Evolutionary conservation across 2,329 filamentous ascomycete genomes (phyloP).

Genomic region (Epichloe typhina): DNA sequence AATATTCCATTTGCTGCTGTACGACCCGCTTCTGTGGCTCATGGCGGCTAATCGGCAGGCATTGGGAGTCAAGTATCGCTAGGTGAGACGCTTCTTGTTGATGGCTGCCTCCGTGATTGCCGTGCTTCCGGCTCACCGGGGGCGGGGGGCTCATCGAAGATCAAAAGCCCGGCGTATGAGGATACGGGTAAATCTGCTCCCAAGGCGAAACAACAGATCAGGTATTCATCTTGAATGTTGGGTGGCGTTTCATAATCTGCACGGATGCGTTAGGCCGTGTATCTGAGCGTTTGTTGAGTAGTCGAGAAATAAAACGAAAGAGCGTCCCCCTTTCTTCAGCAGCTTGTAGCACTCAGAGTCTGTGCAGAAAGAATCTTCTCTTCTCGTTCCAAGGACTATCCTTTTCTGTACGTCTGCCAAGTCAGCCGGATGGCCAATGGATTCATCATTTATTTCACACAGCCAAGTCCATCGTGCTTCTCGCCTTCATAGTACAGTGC

Average conservation of each 20-base stretch:
- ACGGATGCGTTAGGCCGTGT: not conserved
- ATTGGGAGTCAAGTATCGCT: not conserved
- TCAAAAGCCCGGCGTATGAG: not conserved
- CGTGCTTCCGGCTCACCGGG: not conserved
- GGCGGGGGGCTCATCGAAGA: too few relatives aligned
- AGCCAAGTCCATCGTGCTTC: too few relatives aligned
- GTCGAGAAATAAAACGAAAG: not conserved
- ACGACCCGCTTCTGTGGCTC: not conserved
- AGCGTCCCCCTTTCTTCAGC: not conserved
- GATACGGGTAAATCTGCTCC: not conserved
- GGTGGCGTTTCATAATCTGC: not conserved
- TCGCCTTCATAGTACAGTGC: too few relatives aligned
- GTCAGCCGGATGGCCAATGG: not conserved
- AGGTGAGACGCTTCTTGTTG: conserved; percentile 1
- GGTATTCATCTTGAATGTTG: not conserved
- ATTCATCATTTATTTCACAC: not conserved
- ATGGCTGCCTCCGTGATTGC: not conserved
- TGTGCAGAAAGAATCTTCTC: not conserved
- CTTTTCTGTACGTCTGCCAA: not conserved
- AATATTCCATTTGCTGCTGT: not conserved
- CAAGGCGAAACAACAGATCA: not conserved
- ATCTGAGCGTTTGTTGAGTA: not conserved
- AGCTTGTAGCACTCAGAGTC: not conserved
- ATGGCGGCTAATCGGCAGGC: not conserved
- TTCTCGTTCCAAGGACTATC: not conserved